These are phyloP conservation scores for Trametes punicea DNA, from an alignment of 768 basidiomycete species.

Conservation along the genomic window DNA sequence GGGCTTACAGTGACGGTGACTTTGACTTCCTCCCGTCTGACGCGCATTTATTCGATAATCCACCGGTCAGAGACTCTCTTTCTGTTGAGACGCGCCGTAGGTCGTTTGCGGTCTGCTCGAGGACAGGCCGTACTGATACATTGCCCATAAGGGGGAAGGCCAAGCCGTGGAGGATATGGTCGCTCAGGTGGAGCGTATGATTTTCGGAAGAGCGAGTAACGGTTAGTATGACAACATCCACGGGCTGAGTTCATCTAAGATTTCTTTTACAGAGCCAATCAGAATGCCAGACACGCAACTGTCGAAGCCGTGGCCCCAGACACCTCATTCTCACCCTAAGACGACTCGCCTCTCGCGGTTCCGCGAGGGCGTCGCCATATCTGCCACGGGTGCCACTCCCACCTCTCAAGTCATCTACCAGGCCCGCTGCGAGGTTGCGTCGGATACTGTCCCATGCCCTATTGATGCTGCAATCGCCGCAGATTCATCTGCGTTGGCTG, in stretches of 20 bases:
- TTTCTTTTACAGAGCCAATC: neutral
- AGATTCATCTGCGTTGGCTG: conserved; percentile 25
- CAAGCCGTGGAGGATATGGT: neutral
- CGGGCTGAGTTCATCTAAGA: too few species aligned
- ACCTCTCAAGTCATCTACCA: conserved; percentile 33
- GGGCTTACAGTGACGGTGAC: conserved; percentile 15
- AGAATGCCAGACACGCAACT: neutral
- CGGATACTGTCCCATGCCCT: conserved; percentile 19
- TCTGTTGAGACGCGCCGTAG: neutral
- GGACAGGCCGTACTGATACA: neutral
- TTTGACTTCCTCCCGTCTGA: conserved; percentile 22
- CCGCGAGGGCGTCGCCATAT: conserved; percentile 20
- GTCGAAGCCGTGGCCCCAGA: conserved; percentile 6
- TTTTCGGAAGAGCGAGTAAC: neutral
- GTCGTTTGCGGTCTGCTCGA: neutral
- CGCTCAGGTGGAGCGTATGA: neutral
- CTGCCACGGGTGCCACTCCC: conserved; percentile 21
- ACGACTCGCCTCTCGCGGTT: conserved; percentile 37
- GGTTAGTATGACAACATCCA: neutral
- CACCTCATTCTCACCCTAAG: conserved; percentile 27
- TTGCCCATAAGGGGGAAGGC: neutral
- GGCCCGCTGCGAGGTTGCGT: conserved; percentile 34
- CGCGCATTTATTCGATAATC: conserved; percentile 12
- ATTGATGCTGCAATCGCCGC: conserved; percentile 22
- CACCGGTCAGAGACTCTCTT: conserved; percentile 7